Percentiles rank a stretch among this genome's conserved stretches.
phyloP scores from a whole-genome alignment of 1,139 yeast species.

The Suhomyces bolitotheri region DNA sequence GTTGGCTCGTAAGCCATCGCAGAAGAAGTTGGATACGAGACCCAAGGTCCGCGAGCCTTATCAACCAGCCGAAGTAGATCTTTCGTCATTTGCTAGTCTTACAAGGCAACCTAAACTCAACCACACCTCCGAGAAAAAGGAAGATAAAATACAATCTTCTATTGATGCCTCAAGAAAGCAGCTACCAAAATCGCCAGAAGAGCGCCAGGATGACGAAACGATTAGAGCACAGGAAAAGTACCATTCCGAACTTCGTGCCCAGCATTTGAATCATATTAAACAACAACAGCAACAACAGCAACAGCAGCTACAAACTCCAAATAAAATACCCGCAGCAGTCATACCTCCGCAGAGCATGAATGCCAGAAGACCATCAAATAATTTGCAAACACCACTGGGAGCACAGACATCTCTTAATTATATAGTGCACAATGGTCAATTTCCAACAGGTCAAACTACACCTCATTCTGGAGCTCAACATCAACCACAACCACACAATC shows the following conservation, averaged over 20 bases:
- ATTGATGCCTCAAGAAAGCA: conserved; percentile 3
- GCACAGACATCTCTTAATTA: too few species aligned
- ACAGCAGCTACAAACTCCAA: too few species aligned
- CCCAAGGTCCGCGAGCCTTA: conserved; percentile 35
- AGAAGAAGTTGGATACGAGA: conserved; percentile 12
- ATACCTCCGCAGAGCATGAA: conserved; percentile 30
- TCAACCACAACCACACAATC: neutral
- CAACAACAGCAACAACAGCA: conserved; percentile 8
- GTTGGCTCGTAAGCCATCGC: conserved; percentile 17
- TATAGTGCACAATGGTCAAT: too few species aligned
- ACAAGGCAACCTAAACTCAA: conserved; percentile 43
- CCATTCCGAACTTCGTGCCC: conserved; percentile 7
- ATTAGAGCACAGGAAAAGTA: conserved; percentile 7
- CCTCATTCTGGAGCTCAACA: neutral
- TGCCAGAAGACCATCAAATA: conserved; percentile 17
- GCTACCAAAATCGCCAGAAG: conserved; percentile 13
- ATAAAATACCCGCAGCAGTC: conserved; percentile 25
- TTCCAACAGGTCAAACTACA: conserved; percentile 4
- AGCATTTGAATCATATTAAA: conserved; percentile 4
- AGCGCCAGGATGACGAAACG: conserved; percentile 8
- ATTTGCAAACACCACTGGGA: too few species aligned
- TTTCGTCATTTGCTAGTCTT: conserved; percentile 48
- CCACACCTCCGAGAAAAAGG: conserved; percentile 2
- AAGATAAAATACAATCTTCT: conserved; percentile 1
- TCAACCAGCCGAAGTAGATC: conserved; percentile 57